Base-by-base conservation (phyloP, 129 eudicot genomes). In the Lonicera japonica region DNA sequence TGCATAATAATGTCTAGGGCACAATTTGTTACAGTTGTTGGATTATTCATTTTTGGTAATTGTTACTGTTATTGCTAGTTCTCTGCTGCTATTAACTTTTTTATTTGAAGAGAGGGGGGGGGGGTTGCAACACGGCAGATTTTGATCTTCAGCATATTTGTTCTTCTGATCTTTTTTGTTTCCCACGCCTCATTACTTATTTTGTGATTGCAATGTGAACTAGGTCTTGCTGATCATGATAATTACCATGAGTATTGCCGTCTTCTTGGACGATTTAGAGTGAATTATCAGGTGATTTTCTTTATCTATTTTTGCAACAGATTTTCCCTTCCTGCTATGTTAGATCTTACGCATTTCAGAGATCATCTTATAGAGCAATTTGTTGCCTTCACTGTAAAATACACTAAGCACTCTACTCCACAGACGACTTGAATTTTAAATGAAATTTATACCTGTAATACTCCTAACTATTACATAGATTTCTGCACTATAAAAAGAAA, bases 241-340 rank as follows among this genome's bases (percentile, higher is more conserved):
- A 92, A 92, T 78, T 92, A 92, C 74, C 98, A 92, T 56, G 98
- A 87, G 68, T 92, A 82, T 71, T 92, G 98, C 58, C 98, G 98
- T 20, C 89, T 92, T 66, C 94, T 92, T 65, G 98, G 98, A 75
- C 95, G 98, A 45, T 92, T 92, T 79, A 84, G 88, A 74, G 77
- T 88, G 51, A 87, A 83, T 75, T 87, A 92, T 72, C 98, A 92
- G 98, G 98, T 92, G 71, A 36, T 40, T 41, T 12, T 41, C 21
- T 25, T 20, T 25, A 22, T 18, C 21, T 23, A 21, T 45, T 21
- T 70, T 60, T 34, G 50, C 16, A 43, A 14, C 43, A 43, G 5
- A 10, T 43, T 43, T 4, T 43, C 50, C 5, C 5, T 10, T 38
- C 43, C 43, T 5, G 10, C 43, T 38, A 43, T 43, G 5, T 14